Evolutionary conservation across 2,329 filamentous ascomycete species (phyloP), one percentile per base, ranked within the genome.

Genomic region (Pseudogymnoascus sp.): DNA sequence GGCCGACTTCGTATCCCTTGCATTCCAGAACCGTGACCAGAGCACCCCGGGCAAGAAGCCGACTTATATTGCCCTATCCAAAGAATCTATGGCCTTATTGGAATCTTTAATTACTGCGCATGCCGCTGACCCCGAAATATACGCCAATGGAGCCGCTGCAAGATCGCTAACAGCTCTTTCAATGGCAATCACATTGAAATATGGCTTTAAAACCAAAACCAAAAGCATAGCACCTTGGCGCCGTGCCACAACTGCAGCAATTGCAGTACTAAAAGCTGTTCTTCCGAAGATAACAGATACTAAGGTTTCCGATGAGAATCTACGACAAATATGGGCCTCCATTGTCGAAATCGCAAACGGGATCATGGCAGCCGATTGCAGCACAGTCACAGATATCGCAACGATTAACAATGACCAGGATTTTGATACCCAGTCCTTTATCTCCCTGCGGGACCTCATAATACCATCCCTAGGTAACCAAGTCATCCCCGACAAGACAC

Each of bases 1-100:
- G 8, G 84, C 90, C 1, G 83, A 89, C 58, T 85, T 96, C 63
- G 81, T 86, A 7, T 81, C 84, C 2, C 77, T 96, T 35, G 87
- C 90, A 1, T 92, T 90, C 67, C 63, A 74, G 70, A 12, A 70
- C 64, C 63, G 68, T 64, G 37, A 69, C 67, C 71, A 74, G 61
- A 69, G 76, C 62, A 60, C 69, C 63, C 20, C 73, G 63, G 61
- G 75, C 65, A 61, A 73, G 72, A 66, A 71, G 58, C 88, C 90
- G 6, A 96, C 91, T 0, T 97, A 92, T 70, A 86, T 99, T 61
- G 93, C 94, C 35, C 83, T 97, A 70, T 91, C 92, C 1, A 96
- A 94, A 72, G 84, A 84, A 18, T 86, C 88, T 62, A 94, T 96
- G 81, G 77, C 80, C 2, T 82, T 91, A 50, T 74, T 95, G 1